A percentile compares a stretch with the other conserved stretches of the same genome.
phyloP scores from a whole-genome alignment of 768 basidiomycete species.

The Rhizopogon roseolus region DNA sequence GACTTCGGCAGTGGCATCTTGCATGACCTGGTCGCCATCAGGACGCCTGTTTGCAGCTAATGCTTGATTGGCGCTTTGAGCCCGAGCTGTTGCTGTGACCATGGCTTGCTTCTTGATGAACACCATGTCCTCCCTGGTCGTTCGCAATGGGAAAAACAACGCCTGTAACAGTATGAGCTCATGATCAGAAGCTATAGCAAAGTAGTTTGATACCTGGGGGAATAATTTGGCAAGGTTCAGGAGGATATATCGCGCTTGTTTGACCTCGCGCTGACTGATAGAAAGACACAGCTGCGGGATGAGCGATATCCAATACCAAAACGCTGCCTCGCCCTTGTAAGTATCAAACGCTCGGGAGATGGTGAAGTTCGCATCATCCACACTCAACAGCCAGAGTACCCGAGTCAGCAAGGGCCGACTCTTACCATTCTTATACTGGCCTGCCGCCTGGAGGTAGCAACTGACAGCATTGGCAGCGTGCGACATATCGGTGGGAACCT shows the following conservation, averaged over 20 bases:
- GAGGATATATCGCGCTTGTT: conserved; percentile 86
- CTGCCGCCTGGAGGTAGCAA: conserved; percentile 96
- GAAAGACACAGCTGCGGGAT: conserved; percentile 92
- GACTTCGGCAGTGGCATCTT: conserved; percentile 23
- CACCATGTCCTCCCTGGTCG: conserved; percentile 68
- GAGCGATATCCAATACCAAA: conserved; percentile 99
- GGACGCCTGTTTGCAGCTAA: conserved; percentile 18
- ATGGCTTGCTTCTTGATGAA: conserved; percentile 40
- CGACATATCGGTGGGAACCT: conserved; percentile 64
- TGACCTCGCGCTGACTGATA: conserved; percentile 86
- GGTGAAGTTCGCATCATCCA: conserved; percentile 73
- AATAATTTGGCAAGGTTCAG: conserved; percentile 85
- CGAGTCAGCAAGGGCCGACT: conserved; percentile 87
- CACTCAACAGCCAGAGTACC: conserved; percentile 92
- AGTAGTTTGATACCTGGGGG: conserved; percentile 67
- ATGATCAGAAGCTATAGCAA: background rate
- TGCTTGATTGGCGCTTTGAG: conserved; percentile 30
- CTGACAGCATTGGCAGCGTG: conserved; percentile 90
- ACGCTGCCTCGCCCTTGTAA: conserved; percentile 93
- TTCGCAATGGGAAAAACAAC: conserved; percentile 91
- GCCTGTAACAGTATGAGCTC: conserved; percentile 47
- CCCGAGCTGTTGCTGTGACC: conserved; percentile 27
- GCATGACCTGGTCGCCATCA: conserved; percentile 25
- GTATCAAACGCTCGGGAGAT: conserved; percentile 85
- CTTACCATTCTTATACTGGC: conserved; percentile 91